Evolutionary conservation across 805 yeast genomes (phyloP), one percentile per base, ranked within the genome.

Genomic region (Candida gorgasii): DNA sequence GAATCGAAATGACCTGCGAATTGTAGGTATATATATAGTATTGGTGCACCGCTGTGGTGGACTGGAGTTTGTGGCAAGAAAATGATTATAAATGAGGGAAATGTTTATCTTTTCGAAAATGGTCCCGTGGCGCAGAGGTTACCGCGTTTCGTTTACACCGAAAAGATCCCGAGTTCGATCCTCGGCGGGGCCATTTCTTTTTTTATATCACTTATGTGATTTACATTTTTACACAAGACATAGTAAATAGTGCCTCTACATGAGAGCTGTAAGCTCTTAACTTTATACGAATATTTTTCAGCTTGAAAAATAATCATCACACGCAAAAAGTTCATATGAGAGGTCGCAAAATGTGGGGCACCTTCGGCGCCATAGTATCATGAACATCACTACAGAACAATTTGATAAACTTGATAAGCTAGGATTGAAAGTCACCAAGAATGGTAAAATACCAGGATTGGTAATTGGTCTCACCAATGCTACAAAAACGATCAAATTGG

Each of bases 141-240:
- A 63, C 62, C 66, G 62, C 69, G 68, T 62, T 62, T 63, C 68
- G 67, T 63, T 63, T 63, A 63, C 69, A 63, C 69, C 67, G 68
- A 63, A 62, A 62, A 63, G 70, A 68, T 59, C 70, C 69, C 67
- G 69, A 62, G 70, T 64, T 64, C 69, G 69, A 64, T 62, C 68
- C 70, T 62, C 69, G 67, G 69, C 64, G 61, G 61, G 61, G 62
- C 62, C 68, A 63, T 39, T 37, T 36, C 24, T 26, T 24, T 36
- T 27, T 36, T 35, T 49, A 47, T 44, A 40, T 45, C 37, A 33
- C 41, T n/a, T n/a, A n/a, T n/a, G n/a, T n/a, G n/a, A n/a, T n/a
- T n/a, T n/a, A n/a, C n/a, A n/a, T n/a, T n/a, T n/a, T n/a, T n/a
- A n/a, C 24, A 6, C 24, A 20, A 7, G 24, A 20, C 8, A 20